These are phyloP conservation scores for Naumovozyma dairenensis DNA, from an alignment of 805 yeast species.

Conservation along the genomic window DNA sequence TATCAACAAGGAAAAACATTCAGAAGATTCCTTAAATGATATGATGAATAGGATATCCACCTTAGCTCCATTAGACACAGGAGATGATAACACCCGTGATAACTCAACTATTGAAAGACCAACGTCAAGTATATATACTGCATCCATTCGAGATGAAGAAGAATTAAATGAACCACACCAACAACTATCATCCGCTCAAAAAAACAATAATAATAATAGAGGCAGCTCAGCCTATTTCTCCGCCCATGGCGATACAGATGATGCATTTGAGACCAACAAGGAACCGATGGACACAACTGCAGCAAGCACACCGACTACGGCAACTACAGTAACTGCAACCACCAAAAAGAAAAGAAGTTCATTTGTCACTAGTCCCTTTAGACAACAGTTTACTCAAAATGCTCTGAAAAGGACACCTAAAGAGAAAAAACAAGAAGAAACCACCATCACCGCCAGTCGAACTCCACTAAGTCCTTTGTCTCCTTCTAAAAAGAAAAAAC, in stretches of 20 bases:
- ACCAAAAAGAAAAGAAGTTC: slow-evolving; percentile 12
- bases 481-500: slow-evolving; percentile 3
- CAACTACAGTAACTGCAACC: background rate
- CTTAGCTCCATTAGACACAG: slow-evolving; percentile 8
- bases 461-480: slow-evolving; percentile 8
- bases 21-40: no score
- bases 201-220: background rate
- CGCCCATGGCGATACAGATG: slow-evolving; percentile 12
- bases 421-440: slow-evolving; percentile 6
- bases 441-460: slow-evolving; percentile 1
- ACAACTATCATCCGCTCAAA: slow-evolving; percentile 1
- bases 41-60: slow-evolving; percentile 7
- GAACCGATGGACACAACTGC: background rate
- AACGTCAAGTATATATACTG: slow-evolving; percentile 33
- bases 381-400: slow-evolving; percentile 15
- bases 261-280: background rate
- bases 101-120: slow-evolving; percentile 25
- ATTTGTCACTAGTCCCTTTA: slow-evolving; percentile 18
- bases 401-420: slow-evolving; percentile 13
- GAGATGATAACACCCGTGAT: slow-evolving; percentile 3
- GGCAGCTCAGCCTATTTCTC: slow-evolving; percentile 34
- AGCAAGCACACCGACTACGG: slow-evolving; percentile 1
- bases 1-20: no score
- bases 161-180: slow-evolving; percentile 1
- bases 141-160: background rate